Evolutionary conservation across 164 flowering plant genomes (phyloP).

Genomic region (Vitis vinifera): ASM3070453v1 NC_081808.1:6386001-6386500

Average conservation of each 20-base stretch:
- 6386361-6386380: slow-evolving; percentile 91
- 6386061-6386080: too few relatives aligned
- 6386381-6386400: slow-evolving; percentile 2
- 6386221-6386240: neutral
- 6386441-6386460: neutral
- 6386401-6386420: neutral
- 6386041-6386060: too few relatives aligned
- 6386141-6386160: neutral
- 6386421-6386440: neutral
- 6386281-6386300: slow-evolving; percentile 46
- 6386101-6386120: neutral
- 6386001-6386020: too few relatives aligned
- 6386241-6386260: neutral
- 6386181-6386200: neutral
- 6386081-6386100: neutral
- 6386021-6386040: too few relatives aligned
- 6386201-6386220: neutral
- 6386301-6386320: slow-evolving; percentile 86
- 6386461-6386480: neutral
- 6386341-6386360: slow-evolving; percentile 98
- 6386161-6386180: neutral
- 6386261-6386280: neutral
- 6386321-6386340: slow-evolving; percentile 68
- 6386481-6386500: neutral
- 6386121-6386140: neutral